A percentile compares a stretch with the other conserved stretches of the same genome.
phyloP scores from a whole-genome alignment of 2,329 filamentous ascomycete genomes.

The Dothistroma septosporum region DNA sequence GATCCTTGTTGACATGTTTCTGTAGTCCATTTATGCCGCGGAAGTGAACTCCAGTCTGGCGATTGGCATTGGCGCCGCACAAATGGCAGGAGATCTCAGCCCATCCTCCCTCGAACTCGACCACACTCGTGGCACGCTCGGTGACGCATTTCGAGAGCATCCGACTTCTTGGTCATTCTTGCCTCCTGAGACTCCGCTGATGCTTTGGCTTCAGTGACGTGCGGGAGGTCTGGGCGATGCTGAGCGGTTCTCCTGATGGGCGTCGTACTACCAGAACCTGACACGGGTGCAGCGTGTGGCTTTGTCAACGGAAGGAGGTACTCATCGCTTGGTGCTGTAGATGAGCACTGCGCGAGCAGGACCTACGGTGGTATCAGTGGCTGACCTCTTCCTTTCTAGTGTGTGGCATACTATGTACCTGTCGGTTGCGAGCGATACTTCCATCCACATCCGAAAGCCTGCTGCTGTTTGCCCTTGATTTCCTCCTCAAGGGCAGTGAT shows the following conservation, averaged over 20 bases:
- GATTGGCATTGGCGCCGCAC: conserved; percentile 1
- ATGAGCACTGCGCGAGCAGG: background rate
- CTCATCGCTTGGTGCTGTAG: no score
- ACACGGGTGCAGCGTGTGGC: no score
- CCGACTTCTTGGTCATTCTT: background rate
- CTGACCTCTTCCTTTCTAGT: background rate
- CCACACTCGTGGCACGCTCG: background rate
- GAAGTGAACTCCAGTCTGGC: background rate
- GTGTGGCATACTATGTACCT: background rate
- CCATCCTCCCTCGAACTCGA: conserved; percentile 2
- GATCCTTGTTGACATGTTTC: background rate
- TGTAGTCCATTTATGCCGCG: background rate
- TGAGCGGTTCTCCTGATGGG: no score
- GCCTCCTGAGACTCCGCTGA: background rate
- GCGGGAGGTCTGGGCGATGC: no score
- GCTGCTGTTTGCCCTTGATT: background rate
- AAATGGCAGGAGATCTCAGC: conserved; percentile 1
- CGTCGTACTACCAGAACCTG: no score
- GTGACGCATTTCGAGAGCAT: background rate
- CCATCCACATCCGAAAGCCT: background rate
- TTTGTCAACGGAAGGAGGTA: no score
- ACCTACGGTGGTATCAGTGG: background rate
- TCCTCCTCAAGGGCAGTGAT: background rate
- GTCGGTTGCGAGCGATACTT: background rate
- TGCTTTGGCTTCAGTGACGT: background rate